Percentiles rank a stretch among this genome's conserved stretches.
phyloP scores from a whole-genome alignment of 2,329 filamentous ascomycete species.

The Elsinoe perseae region DNA sequence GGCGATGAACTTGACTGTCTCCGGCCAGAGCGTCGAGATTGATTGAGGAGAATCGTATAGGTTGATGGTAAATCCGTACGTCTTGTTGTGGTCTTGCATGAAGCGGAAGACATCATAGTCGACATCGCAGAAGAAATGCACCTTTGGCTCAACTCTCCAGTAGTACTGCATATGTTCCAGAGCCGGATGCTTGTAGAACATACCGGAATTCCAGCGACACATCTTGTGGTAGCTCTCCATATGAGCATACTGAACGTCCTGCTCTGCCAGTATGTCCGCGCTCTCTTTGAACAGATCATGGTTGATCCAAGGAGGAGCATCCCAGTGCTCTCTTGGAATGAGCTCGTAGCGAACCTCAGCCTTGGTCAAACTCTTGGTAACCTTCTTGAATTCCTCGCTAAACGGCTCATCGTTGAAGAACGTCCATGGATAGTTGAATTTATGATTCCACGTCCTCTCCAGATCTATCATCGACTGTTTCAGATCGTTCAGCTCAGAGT shows the following conservation, averaged over 20 bases:
- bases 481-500: constrained; percentile 78
- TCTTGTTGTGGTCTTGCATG: constrained; percentile 98
- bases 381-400: constrained; percentile 81
- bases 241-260: constrained; percentile 82
- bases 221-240: constrained; percentile 95
- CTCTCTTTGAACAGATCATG: constrained; percentile 78
- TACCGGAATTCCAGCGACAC: constrained; percentile 97
- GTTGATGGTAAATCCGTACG: constrained; percentile 86
- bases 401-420: constrained; percentile 98
- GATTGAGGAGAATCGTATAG: constrained; percentile 87
- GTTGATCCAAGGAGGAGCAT: constrained; percentile 86
- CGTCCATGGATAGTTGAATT: constrained; percentile 99
- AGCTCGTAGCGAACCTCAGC: constrained; percentile 80
- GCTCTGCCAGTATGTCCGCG: constrained; percentile 69
- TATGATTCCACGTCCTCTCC: constrained; percentile 92
- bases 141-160: constrained; percentile 97
- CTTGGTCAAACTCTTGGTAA: constrained; percentile 74
- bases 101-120: constrained; percentile 98
- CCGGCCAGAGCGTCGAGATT: constrained; percentile 87
- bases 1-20: constrained; percentile 82
- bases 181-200: constrained; percentile 95
- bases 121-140: constrained; percentile 97
- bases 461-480: constrained; percentile 83
- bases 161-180: constrained; percentile 79
- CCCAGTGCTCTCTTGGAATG: constrained; percentile 94